These are phyloP conservation scores for Boletus fagicola DNA, from an alignment of 768 basidiomycete genomes.

Conservation along the genomic window DNA sequence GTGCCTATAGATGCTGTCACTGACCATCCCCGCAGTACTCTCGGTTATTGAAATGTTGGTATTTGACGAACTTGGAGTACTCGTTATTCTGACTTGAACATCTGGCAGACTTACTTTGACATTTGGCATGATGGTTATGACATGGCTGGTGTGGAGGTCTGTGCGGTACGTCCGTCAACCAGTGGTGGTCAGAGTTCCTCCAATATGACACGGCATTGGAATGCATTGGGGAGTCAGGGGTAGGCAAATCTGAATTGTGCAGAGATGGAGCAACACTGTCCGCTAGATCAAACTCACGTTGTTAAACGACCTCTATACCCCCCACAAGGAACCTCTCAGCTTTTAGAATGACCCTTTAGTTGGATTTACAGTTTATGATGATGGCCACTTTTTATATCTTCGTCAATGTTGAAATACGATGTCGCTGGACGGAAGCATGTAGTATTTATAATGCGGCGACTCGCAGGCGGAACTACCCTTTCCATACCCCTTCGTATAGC, in stretches of 20 bases:
- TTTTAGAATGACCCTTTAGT: not conserved
- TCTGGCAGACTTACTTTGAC: conserved; percentile 44
- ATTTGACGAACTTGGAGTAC: not conserved
- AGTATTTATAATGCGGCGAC: not conserved
- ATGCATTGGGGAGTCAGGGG: conserved; percentile 3
- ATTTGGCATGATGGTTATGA: conserved; percentile 44
- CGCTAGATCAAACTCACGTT: not conserved
- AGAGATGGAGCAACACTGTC: not conserved
- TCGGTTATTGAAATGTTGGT: conserved; percentile 55
- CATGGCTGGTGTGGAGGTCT: conserved; percentile 55
- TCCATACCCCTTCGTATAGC: not conserved
- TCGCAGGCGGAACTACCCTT: not conserved
- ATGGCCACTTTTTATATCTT: not conserved
- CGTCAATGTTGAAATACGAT: not conserved
- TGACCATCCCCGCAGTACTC: conserved; percentile 35
- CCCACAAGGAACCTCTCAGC: not conserved
- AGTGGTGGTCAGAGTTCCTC: conserved; percentile 26
- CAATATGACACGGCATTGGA: conserved; percentile 16
- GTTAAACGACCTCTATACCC: not conserved
- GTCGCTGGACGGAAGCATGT: not conserved
- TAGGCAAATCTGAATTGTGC: conserved; percentile 6
- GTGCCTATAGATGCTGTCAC: not conserved
- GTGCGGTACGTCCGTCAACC: conserved; percentile 38
- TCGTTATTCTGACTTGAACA: conserved; percentile 9
- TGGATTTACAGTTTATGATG: conserved; percentile 6